A percentile compares a stretch with the other conserved stretches of the same genome.
phyloP scores from a whole-genome alignment of 2,329 filamentous ascomycete genomes.

The Neobulgaria alba region DNA sequence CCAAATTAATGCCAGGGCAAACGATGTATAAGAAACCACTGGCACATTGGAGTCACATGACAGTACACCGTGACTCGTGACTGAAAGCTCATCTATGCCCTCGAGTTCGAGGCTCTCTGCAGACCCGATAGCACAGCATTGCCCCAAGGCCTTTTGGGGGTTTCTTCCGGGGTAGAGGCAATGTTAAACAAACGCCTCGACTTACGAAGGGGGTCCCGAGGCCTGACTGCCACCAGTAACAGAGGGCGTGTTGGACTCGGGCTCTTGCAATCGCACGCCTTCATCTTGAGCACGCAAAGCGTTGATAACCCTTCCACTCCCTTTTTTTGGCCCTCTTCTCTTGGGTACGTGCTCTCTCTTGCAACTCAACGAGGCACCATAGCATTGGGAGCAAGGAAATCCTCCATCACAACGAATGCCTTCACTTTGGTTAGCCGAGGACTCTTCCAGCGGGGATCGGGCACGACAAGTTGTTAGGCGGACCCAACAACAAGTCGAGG shows the following conservation, averaged over 20 bases:
- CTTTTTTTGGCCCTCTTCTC: constrained; percentile 55
- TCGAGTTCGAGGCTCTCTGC: no score
- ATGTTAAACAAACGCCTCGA: no score
- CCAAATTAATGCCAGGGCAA: no score
- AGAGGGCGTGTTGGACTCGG: constrained; percentile 2
- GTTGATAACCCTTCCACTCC: constrained; percentile 53
- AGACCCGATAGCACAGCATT: no score
- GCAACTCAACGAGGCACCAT: constrained; percentile 49
- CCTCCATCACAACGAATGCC: constrained; percentile 39
- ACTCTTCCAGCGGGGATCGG: not conserved
- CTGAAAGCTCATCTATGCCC: no score
- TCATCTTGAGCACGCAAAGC: constrained; percentile 45
- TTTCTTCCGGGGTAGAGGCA: no score
- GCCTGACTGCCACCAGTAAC: constrained; percentile 13
- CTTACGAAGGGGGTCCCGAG: constrained; percentile 20
- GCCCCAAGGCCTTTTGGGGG: no score
- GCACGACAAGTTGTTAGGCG: not conserved
- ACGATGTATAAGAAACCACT: no score
- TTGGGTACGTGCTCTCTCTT: constrained; percentile 57
- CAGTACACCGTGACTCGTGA: no score
- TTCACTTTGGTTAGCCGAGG: constrained; percentile 14
- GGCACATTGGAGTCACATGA: no score
- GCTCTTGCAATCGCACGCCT: constrained; percentile 23
- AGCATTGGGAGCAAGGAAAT: constrained; percentile 52
- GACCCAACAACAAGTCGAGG: constrained; percentile 8